phyloP scores from a whole-genome alignment of 106 monocot species.

The Alisma plantagoaquatica region DNA sequence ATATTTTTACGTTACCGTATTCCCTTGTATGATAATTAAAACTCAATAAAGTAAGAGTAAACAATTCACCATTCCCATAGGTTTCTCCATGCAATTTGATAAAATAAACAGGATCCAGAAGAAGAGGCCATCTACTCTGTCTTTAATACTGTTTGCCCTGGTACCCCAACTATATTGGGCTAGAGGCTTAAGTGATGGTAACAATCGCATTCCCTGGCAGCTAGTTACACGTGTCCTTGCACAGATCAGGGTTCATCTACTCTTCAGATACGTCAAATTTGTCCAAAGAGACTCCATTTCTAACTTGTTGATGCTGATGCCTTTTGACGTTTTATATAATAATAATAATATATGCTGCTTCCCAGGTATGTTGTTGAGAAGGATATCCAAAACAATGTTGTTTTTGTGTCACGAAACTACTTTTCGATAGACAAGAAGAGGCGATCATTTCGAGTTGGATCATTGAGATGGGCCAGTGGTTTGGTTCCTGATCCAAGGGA shows the following conservation, averaged over 20 bases:
- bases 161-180: too few species aligned
- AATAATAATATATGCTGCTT: not conserved
- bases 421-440: slow-evolving; percentile 84
- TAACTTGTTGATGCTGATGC: not conserved
- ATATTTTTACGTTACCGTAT: too few species aligned
- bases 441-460: slow-evolving; percentile 66
- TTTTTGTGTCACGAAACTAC: slow-evolving; percentile 94
- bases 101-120: too few species aligned
- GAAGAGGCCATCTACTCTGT: too few species aligned
- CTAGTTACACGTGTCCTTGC: not conserved
- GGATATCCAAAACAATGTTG: slow-evolving; percentile 83
- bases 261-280: too few species aligned
- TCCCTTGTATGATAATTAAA: too few species aligned
- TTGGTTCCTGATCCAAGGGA: slow-evolving; percentile 26
- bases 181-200: too few species aligned
- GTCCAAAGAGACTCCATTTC: not conserved
- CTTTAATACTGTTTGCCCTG: too few species aligned
- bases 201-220: not conserved
- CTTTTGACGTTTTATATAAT: not conserved
- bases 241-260: not conserved
- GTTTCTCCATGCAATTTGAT: too few species aligned
- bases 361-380: slow-evolving; percentile 98
- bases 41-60: too few species aligned
- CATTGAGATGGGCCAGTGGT: slow-evolving; percentile 54
- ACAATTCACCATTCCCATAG: too few species aligned